Conservation (phyloP, 192 early-diverging fungal species). For the Backusella tarrabulga region DNA sequence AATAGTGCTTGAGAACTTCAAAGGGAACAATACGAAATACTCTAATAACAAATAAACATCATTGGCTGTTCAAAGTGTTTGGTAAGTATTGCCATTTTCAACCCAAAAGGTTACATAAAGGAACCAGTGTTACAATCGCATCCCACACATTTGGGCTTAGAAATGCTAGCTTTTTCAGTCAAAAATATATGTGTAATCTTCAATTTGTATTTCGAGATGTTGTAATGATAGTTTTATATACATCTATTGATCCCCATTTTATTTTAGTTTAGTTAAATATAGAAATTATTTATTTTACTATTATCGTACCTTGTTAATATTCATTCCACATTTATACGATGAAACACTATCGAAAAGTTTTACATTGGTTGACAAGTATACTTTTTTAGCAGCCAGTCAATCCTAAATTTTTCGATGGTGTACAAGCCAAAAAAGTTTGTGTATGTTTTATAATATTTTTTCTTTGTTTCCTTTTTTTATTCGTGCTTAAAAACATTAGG, state of each 20-base stretch:
- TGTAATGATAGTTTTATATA: not conserved
- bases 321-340: not conserved
- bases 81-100: not conserved
- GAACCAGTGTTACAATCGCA: not conserved
- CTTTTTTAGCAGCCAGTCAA: not conserved
- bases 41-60: not conserved
- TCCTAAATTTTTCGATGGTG: not conserved
- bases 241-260: not conserved
- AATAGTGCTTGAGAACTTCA: not conserved
- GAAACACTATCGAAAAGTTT: not conserved
- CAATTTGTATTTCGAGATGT: not conserved
- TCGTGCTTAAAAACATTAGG: not conserved
- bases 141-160: not conserved
- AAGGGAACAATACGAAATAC: not conserved
- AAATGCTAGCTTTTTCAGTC: not conserved
- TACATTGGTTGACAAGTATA: not conserved
- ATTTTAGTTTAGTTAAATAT: not conserved
- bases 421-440: not conserved
- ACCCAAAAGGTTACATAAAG: not conserved
- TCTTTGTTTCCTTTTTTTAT: constrained; percentile 4
- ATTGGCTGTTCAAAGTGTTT: not conserved
- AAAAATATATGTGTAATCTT: not conserved
- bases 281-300: not conserved
- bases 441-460: not conserved
- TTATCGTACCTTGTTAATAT: not conserved